Conservation (phyloP, 2,329 filamentous ascomycete genomes). For the Fusarium sp. region DNA sequence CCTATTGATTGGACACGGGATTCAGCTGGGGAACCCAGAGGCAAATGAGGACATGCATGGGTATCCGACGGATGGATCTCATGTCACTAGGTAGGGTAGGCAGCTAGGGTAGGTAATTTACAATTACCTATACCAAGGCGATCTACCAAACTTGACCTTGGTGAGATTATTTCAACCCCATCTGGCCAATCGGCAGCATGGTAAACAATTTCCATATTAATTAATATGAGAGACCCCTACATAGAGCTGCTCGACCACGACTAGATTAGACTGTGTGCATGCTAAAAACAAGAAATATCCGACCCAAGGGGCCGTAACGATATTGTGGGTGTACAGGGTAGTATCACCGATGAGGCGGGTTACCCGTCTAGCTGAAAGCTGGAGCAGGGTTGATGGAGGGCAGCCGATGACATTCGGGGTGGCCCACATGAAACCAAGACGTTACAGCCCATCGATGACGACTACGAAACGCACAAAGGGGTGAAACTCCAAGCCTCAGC, state of each 20-base stretch:
- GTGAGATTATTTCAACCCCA: background rate
- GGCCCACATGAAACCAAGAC: conserved; percentile 37
- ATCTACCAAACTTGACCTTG: too few species aligned
- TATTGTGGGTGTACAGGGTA: conserved; percentile 18
- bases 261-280: background rate
- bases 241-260: background rate
- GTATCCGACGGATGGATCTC: background rate
- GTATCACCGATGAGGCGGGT: conserved; percentile 38
- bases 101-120: too few species aligned
- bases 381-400: conserved; percentile 29
- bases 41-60: conserved; percentile 9
- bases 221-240: background rate
- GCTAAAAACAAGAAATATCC: conserved; percentile 16
- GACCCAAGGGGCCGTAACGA: conserved; percentile 22
- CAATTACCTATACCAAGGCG: too few species aligned
- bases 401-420: conserved; percentile 36
- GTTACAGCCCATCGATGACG: conserved; percentile 29
- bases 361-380: conserved; percentile 35
- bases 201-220: conserved; percentile 2
- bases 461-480: conserved; percentile 28
- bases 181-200: conserved; percentile 8
- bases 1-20: conserved; percentile 22
- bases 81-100: too few species aligned
- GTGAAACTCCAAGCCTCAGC: conserved; percentile 10
- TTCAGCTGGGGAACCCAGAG: conserved; percentile 12